Evolutionary conservation across 2,329 filamentous ascomycete species (phyloP), one percentile per base, ranked within the genome.

Genomic region (Fusarium phyllophilum): DNA sequence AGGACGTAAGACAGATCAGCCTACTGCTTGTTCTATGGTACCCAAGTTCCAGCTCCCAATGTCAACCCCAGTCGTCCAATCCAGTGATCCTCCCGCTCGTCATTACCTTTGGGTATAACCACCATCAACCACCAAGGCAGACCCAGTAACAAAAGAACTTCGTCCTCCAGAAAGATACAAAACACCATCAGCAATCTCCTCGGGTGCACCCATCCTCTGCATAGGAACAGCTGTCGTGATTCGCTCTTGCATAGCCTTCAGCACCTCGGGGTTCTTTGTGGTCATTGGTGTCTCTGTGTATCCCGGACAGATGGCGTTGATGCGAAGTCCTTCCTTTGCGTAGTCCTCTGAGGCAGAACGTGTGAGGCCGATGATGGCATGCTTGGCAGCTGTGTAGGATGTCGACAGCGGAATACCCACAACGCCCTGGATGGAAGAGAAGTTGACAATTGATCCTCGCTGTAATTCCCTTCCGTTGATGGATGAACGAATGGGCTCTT

Each of bases 301-400:
- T 1, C 79, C 81, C 0, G 79, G 79, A 11, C 79, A 81, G 13
- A 82, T 78, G 4, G 80, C 81, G 48, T 85, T 84, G 38, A 85
- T 78, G 9, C 83, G 79, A 7, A 85, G 62, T 6, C 84, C 84
- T 4, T 82, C 72, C 5, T 80, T 79, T 1, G 84, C 83, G 66
- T 85, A 85, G 55, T 84, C 84, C 55, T 84, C 82, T 0, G 83
- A 83, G 0, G 83, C 83, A 3, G 81, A 83, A 9, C 79, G 59
- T 6, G 72, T 73, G 3, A 76, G 69, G 0, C 74, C 74, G 5
- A 76, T 75, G 5, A 76, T 59, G 5, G 65, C 74, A 4, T 76
- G 74, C 9, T 76, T 76, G 14, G 74, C 62, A 0, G 72, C 68
- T 1, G 68, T 72, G n/a, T 76, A 76, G 1, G 74, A 73, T 7